phyloP scores from a whole-genome alignment of 2,329 filamentous ascomycete genomes.

The Fusarium stilboides region DNA sequence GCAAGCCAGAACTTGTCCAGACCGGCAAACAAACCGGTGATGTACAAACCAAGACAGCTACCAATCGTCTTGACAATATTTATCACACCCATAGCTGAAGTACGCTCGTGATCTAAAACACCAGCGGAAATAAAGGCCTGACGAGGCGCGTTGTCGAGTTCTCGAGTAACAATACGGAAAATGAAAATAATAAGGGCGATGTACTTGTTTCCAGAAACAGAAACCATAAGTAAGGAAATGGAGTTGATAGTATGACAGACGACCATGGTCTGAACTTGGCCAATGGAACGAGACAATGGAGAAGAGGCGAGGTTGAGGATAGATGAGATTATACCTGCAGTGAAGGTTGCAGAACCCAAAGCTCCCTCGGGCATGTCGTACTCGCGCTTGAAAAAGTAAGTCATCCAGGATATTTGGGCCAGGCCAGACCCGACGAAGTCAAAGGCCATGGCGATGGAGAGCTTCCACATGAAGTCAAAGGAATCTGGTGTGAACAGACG shows the following conservation, averaged over 20 bases:
- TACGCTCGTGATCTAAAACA: conserved; percentile 41
- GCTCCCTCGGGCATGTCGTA: conserved; percentile 44
- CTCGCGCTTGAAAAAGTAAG: conserved; percentile 45
- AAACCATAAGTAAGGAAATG: conserved; percentile 38
- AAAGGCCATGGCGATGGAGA: conserved; percentile 36
- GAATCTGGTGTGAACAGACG: conserved; percentile 37
- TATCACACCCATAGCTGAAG: conserved; percentile 44
- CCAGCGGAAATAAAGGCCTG: conserved; percentile 44
- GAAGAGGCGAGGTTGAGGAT: conserved; percentile 42
- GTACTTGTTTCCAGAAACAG: conserved; percentile 40
- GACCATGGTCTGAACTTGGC: conserved; percentile 45
- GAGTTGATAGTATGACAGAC: conserved; percentile 45
- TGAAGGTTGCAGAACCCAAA: conserved; percentile 39
- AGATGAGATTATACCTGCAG: conserved; percentile 44
- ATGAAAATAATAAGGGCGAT: conserved; percentile 40
- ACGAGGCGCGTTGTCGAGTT: conserved; percentile 43
- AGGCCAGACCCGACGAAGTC: conserved; percentile 45
- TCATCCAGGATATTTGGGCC: conserved; percentile 48
- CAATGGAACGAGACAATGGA: conserved; percentile 35
- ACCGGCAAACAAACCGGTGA: conserved; percentile 38
- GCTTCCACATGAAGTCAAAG: conserved; percentile 43
- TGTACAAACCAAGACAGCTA: conserved; percentile 42
- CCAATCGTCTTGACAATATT: conserved; percentile 47
- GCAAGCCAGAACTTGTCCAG: conserved; percentile 45
- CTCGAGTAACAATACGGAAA: conserved; percentile 42